Evolutionary conservation across 495 filamentous ascomycete species (phyloP), one percentile per base, ranked within the genome.

Genomic region (Lichenothelia convexa): DNA sequence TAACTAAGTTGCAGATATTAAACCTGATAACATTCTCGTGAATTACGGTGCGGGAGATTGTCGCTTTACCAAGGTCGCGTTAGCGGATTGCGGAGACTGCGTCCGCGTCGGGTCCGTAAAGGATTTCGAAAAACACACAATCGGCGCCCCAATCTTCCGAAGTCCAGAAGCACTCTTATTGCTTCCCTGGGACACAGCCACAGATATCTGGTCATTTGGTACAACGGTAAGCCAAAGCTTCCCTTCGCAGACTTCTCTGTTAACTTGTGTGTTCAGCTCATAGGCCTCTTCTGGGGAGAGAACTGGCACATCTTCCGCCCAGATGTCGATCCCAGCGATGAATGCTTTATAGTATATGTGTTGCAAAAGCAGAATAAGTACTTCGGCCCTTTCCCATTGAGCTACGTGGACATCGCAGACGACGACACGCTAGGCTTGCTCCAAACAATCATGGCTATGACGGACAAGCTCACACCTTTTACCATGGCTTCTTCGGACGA

Each of bases 251-350:
- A 32, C 24, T 29, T 29, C 9, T 41, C 46, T 4, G 48, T 42
- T 35, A 36, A 39, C 24, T 35, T 26, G 22, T 37, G 2, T 35
- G 24, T 40, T 29, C 20, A 63, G 59, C 48, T 63, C 32, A 63
- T 62, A 36, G 56, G 43, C 40, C 45, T 63, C 17, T 33, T 64
- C 15, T 61, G 48, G 40, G 56, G 60, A 9, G 48, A 52, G 22
- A 45, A 51, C 32, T 63, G 49, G 40, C 51, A 56, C 42, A 55
- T 62, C n/a, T 63, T 62, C 38, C 58, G 56, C 36, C 59, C 60
- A 5, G 45, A 50, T 49, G 42, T 62, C 34, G 46, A 51, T 22
- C 40, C 46, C 7, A 57, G 48, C 36, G 34, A 58, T 39, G 49
- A 60, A 31, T 50, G 51, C 21, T 65, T 64, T 41, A 51, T 60